phyloP scores from a whole-genome alignment of 2,329 filamentous ascomycete species.

The Leptoxyphium fumago region DNA sequence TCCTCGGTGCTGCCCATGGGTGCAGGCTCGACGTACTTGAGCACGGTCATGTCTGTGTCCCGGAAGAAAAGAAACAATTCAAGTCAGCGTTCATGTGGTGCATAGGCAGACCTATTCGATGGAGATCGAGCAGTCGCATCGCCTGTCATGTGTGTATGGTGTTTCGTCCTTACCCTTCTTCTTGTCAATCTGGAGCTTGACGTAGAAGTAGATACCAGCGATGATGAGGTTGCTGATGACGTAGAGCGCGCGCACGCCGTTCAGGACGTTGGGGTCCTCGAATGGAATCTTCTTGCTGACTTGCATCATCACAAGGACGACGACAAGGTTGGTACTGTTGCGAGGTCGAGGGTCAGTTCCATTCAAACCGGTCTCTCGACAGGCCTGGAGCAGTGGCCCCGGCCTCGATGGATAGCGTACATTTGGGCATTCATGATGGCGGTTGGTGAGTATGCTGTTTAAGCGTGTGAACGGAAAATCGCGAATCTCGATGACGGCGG shows the following conservation, averaged over 20 bases:
- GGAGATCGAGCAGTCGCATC: no score
- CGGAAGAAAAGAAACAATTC: no score
- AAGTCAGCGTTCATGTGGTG: no score
- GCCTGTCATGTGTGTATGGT: constrained; percentile 10
- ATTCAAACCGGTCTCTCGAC: neutral
- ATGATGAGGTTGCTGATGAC: constrained; percentile 70
- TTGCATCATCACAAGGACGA: constrained; percentile 98
- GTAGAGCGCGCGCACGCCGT: constrained; percentile 49
- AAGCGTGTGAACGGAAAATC: neutral
- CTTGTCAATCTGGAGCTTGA: constrained; percentile 73
- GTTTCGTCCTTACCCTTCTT: constrained; percentile 64
- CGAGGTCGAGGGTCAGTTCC: constrained; percentile 2
- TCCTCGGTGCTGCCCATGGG: constrained; percentile 89
- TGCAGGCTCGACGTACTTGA: constrained; percentile 96
- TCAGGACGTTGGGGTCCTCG: constrained; percentile 63
- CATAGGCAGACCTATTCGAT: no score
- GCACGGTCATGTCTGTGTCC: constrained; percentile 70
- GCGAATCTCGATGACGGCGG: no score
- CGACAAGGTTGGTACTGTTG: constrained; percentile 72
- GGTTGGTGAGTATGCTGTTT: constrained; percentile 1
- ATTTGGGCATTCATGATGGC: constrained; percentile 21
- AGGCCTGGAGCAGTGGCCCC: neutral
- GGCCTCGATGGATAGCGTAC: constrained; percentile 8
- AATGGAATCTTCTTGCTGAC: constrained; percentile 91
- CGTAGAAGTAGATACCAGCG: constrained; percentile 67